Base-by-base conservation (phyloP, 108 stramenopile genomes). In the Parietichytrium sp. region DNA sequence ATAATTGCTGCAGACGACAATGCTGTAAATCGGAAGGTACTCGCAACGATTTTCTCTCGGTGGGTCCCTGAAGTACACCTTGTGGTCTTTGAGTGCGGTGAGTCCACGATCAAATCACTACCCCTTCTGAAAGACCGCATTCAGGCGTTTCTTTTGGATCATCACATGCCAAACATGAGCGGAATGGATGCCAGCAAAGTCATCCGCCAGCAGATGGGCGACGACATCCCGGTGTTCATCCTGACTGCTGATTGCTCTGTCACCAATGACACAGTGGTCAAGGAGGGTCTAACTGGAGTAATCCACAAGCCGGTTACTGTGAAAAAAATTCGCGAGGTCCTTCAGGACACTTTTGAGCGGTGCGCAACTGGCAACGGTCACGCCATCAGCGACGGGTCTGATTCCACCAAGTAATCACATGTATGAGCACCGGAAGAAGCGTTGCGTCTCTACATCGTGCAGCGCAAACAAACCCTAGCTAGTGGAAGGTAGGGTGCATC, bases 1-100 rank as follows among this genome's bases (percentile, higher is more conserved):
- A 72, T 72, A 6, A 0, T 72, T 15, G 61, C 61, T 25, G 61
- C 61, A 16, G 61, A 72, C 25, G 61, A 72, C 42, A 72, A 72
- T 20, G 42, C 36, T 25, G 61, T 72, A 8, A 72, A 72, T 20
- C 29, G 61, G 16, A 33, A 45, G 23, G 61, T 72, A n/a, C 18
- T 72, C 61, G 25, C 20, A 10, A 33, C 38, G 23, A 45, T 42
- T n/a, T 25, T 72, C 61, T 45, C 36, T n/a, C 10, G 8, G 13
- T 33, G 38, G 38, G 36, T 72, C 0, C 6, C 6, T 7, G 29
- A 45, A 42, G 16, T 45, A 0, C 61, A 33, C 38, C 36, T 45
- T 1, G 45, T 23, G 61, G 33, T 36, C 29, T 16, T 36, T 15
- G 61, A 72, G 1, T 33, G 61, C 45, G 61, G 61, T 15, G 61